phyloP scores from a whole-genome alignment of 495 filamentous ascomycete genomes.

The Talaromyces ruber region DNA sequence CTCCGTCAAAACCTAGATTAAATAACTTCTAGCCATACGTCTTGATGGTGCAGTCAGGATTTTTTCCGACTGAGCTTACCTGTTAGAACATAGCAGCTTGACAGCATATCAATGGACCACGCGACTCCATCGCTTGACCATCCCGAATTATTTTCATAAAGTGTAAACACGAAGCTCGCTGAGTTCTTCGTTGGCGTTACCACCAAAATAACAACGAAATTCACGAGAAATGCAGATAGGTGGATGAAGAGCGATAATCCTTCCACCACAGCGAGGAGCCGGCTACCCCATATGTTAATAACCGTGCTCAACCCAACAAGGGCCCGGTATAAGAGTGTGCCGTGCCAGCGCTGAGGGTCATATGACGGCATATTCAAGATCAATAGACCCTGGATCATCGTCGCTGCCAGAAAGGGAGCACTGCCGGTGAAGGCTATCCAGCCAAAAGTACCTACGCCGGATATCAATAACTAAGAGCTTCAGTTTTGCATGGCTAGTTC shows the following conservation, averaged over 20 bases:
- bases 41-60: neutral
- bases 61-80: neutral
- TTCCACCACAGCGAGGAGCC: neutral
- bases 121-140: neutral
- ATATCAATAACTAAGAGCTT: neutral
- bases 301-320: neutral
- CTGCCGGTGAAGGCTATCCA: slow-evolving; percentile 50
- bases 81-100: neutral
- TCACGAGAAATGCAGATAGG: neutral
- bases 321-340: slow-evolving; percentile 34
- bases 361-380: slow-evolving; percentile 42
- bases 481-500: neutral
- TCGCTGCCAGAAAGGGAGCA: slow-evolving; percentile 42
- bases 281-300: neutral
- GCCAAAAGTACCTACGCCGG: slow-evolving; percentile 19
- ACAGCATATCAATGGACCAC: neutral
- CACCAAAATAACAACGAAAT: neutral
- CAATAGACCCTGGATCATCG: slow-evolving; percentile 51
- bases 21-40: neutral
- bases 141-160: neutral
- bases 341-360: slow-evolving; percentile 46
- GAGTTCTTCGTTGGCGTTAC: neutral
- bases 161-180: neutral
- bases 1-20: slow-evolving; percentile 8
- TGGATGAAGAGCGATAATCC: neutral